These are phyloP conservation scores for Solanum paucissectum DNA, from an alignment of 257 asterid species.

Conservation along the genomic window DNA sequence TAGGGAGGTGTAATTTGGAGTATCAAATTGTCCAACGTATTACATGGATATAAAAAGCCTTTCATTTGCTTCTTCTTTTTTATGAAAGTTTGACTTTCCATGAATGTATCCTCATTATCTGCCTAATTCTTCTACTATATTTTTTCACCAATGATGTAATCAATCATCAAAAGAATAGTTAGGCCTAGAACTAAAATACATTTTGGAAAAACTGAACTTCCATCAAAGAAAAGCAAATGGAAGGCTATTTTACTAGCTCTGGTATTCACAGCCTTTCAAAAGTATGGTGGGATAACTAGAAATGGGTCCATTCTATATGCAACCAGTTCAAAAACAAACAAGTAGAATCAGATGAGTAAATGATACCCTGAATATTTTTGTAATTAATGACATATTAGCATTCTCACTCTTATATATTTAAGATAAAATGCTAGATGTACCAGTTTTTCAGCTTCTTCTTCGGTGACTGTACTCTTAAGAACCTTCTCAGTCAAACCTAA, in stretches of 20 bases:
- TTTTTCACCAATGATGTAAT: neutral
- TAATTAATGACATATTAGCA: neutral
- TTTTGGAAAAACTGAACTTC: neutral
- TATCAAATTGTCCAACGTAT: neutral
- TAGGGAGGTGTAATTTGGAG: too few relatives aligned
- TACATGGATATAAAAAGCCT: neutral
- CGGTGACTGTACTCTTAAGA: constrained; percentile 61
- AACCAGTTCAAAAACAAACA: neutral
- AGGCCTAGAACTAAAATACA: neutral
- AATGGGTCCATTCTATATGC: neutral
- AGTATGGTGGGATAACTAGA: neutral
- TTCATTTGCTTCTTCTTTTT: neutral
- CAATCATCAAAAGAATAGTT: neutral
- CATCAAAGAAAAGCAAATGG: neutral
- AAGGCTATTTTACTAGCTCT: neutral
- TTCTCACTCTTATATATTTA: neutral
- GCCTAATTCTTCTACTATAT: neutral
- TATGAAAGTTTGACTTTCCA: neutral
- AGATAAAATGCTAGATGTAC: constrained; percentile 20
- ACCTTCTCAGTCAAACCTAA: constrained; percentile 85
- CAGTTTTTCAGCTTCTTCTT: constrained; percentile 84
- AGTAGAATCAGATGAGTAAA: neutral
- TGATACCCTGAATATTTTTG: neutral
- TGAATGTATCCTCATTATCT: neutral
- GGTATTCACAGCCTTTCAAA: neutral